phyloP scores from a whole-genome alignment of 352 stramenopile genomes.

The Aphanomyces cochlioides region DNA sequence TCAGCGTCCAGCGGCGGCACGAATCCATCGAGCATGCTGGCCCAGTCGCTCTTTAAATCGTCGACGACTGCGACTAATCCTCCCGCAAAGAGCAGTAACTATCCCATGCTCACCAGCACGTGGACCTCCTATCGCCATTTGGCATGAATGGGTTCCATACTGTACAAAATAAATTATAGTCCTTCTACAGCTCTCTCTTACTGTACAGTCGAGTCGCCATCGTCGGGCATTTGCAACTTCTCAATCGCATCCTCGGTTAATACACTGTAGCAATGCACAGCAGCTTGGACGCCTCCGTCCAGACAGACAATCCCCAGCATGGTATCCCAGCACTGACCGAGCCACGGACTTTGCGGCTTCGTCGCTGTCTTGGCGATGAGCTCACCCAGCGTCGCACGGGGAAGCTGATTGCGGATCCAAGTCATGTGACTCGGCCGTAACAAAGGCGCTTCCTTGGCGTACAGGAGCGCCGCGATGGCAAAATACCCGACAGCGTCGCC shows the following conservation, averaged over 20 bases:
- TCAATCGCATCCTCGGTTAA: not conserved
- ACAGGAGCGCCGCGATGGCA: not conserved
- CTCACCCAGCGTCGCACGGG: not conserved
- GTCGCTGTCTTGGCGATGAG: not conserved
- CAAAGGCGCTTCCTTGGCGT: not conserved
- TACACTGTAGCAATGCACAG: not conserved
- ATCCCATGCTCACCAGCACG: conserved; percentile 21
- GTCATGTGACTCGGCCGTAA: not conserved
- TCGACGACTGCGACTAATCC: conserved; percentile 1
- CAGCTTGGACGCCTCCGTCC: not conserved
- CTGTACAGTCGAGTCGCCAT: not conserved
- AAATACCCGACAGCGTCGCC: not conserved
- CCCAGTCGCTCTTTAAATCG: conserved; percentile 10
- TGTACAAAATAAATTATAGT: not conserved
- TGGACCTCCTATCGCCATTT: conserved; percentile 29
- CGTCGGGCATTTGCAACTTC: not conserved
- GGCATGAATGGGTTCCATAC: not conserved
- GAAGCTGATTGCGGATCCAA: not conserved
- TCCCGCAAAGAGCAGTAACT: conserved; percentile 1
- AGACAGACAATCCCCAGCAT: not conserved
- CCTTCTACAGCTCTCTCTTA: not conserved
- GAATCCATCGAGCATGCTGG: not conserved
- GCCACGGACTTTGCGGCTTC: not conserved
- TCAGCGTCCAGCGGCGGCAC: not conserved
- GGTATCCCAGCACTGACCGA: not conserved